Base-by-base conservation (phyloP, 345 rosid species). In the Laguncularia racemosa region DNA sequence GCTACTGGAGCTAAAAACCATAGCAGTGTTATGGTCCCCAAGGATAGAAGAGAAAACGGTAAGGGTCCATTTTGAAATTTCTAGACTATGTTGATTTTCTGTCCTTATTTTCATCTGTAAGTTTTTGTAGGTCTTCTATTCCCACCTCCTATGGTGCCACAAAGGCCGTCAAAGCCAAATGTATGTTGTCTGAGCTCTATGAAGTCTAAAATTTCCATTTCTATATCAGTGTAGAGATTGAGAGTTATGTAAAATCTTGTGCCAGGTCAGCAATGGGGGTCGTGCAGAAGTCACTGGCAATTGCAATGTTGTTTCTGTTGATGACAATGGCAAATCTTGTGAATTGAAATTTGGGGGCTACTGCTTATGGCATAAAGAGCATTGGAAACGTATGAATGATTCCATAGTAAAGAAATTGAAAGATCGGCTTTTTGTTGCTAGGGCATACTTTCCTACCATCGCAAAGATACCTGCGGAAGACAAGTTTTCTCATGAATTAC, bases 401-500 rank as follows among this genome's bases (percentile, higher is more conserved):
- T 62, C 67, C 48, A 75, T 74, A 72, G 92, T 92, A 66, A 92
- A 86, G 76, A 86, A 78, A 74, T 70, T 92, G 75, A 92, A 89
- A 76, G 99, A 89, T 67, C 83, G 65, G 64, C 95, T 93, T 61
- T 93, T 93, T 67, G 90, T 82, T 54, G 96, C 96, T 59, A 81
- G 99, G 70, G 86, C 99, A 70, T 93, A 93, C 77, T 93, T 71
- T 72, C 97, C 99, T 46, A 93, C 75, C 59, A 78, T 93, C 75
- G 97, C 99, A 45, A 93, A 93, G 69, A 81, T 89, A 71, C 95
- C 88, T 67, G 66, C 77, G 52, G 90, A 87, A 67, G 77, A 60
- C 71, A 79, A 72, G 65, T 73, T 93, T 62, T 71, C 97, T 62
- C 84, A 68, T 56, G 99, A 85, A 75, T 45, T 93, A 78, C 87